These are phyloP conservation scores for Choiromyces venosus DNA, from an alignment of 495 filamentous ascomycete genomes.

Conservation along the genomic window DNA sequence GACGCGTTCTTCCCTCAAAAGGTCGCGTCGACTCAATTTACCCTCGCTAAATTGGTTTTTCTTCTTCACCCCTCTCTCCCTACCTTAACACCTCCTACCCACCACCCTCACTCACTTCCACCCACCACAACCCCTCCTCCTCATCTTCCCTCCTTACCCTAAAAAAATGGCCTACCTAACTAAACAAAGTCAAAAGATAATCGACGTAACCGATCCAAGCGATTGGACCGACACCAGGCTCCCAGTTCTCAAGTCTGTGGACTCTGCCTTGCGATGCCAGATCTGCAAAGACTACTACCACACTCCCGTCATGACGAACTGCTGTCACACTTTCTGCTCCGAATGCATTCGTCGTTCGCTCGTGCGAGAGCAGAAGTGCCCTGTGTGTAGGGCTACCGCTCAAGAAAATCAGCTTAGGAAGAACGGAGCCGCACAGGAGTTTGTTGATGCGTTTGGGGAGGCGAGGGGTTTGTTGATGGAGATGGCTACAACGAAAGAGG, in stretches of 20 bases:
- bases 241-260: conserved; percentile 64
- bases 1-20: no score
- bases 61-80: no score
- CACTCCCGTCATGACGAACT: conserved; percentile 89
- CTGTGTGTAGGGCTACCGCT: conserved; percentile 67
- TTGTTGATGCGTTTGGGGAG: conserved; percentile 70
- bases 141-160: no score
- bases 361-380: conserved; percentile 75
- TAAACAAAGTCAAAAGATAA: background rate
- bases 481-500: conserved; percentile 57
- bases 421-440: conserved; percentile 76
- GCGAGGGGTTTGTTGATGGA: conserved; percentile 59
- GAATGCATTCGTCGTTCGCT: conserved; percentile 84
- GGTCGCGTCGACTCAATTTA: no score
- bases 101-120: no score
- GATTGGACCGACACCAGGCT: conserved; percentile 87
- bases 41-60: no score
- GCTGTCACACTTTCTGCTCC: conserved; percentile 95
- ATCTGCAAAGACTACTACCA: conserved; percentile 97
- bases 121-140: no score
- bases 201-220: conserved; percentile 74
- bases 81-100: no score
- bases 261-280: conserved; percentile 84
- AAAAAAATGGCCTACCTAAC: background rate
- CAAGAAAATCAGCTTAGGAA: conserved; percentile 77